These are phyloP conservation scores for Dryas drummondii DNA, from an alignment of 306 rosid species.

Conservation along the genomic window DNA sequence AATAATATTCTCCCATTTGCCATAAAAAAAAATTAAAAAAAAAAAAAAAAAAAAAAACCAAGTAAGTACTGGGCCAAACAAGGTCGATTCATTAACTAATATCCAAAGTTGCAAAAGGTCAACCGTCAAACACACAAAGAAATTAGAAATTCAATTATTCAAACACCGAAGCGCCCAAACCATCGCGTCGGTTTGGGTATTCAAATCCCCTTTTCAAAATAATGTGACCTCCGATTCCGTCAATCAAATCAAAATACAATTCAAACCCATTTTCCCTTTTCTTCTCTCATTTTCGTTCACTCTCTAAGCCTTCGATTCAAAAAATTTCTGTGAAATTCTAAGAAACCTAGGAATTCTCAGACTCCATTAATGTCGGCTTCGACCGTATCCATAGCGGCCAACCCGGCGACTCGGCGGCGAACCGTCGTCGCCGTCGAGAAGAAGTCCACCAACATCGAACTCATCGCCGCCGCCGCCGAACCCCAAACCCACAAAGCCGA, in stretches of 20 bases:
- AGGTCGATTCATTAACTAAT: too few relatives aligned
- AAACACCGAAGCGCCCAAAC: slow-evolving; percentile 4
- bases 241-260: not conserved
- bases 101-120: too few relatives aligned
- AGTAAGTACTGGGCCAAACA: too few relatives aligned
- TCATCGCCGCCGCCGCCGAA: slow-evolving; percentile 51
- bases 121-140: not conserved
- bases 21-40: too few relatives aligned
- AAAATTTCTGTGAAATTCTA: not conserved
- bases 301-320: not conserved
- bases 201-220: not conserved
- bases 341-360: not conserved
- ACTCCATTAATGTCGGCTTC: slow-evolving; percentile 83
- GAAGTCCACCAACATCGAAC: slow-evolving; percentile 54
- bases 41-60: too few relatives aligned
- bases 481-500: slow-evolving; percentile 27
- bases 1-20: too few relatives aligned
- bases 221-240: not conserved
- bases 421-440: slow-evolving; percentile 54
- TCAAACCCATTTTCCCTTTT: not conserved
- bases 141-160: not conserved
- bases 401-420: slow-evolving; percentile 81
- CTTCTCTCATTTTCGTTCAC: not conserved
- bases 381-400: slow-evolving; percentile 83
- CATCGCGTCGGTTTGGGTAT: not conserved